Evolutionary conservation across 1,284 basidiomycete genomes (phyloP).

Genomic region (Cryptococcus sp.): DNA sequence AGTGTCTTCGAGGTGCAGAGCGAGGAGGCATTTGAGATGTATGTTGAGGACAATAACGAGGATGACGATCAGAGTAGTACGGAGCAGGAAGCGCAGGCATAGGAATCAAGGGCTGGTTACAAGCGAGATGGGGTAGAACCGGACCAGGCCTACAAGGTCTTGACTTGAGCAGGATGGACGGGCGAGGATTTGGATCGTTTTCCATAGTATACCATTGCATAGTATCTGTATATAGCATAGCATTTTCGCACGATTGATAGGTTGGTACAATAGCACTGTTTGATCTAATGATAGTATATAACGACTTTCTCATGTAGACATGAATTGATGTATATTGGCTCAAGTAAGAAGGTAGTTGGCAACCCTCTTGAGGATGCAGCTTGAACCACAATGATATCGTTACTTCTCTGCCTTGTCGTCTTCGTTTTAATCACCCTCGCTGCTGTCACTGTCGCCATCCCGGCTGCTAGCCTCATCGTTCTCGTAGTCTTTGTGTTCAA

Average conservation of each 20-base stretch:
- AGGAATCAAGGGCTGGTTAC: no score
- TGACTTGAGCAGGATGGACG: no score
- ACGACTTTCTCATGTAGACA: constrained; percentile 1
- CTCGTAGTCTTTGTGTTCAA: no score
- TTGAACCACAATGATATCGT: no score
- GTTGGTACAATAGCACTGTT: not conserved
- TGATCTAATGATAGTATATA: constrained; percentile 1
- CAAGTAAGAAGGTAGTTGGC: no score
- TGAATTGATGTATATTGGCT: not conserved
- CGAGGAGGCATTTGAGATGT: not conserved
- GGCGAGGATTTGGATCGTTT: constrained; percentile 1
- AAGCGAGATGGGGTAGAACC: no score
- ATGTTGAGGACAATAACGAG: not conserved
- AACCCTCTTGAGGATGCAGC: no score
- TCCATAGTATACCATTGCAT: constrained; percentile 6
- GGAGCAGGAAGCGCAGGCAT: constrained; percentile 14
- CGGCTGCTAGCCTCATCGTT: no score
- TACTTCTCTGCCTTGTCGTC: not conserved
- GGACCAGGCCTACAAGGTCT: no score
- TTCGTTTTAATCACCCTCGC: not conserved
- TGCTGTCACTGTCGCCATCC: not conserved
- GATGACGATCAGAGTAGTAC: constrained; percentile 27
- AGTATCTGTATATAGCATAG: constrained; percentile 11
- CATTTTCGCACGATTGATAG: constrained; percentile 2
- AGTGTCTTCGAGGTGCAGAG: constrained; percentile 5